Base-by-base conservation (phyloP, 2,329 filamentous ascomycete genomes). In the Gremmenia infestans region DNA sequence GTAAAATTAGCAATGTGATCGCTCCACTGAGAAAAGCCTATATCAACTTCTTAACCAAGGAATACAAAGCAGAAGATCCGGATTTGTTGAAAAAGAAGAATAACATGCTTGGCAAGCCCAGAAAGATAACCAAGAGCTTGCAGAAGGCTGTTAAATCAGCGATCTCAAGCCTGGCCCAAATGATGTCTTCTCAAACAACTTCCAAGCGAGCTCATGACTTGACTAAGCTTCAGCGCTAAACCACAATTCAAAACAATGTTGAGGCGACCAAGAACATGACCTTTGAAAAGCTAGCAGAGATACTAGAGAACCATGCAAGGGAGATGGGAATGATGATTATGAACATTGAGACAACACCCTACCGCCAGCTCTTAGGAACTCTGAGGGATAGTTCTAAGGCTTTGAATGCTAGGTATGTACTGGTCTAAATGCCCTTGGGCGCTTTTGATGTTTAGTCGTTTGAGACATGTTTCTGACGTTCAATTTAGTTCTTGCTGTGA, bases 201-300 rank as follows among this genome's bases (percentile, higher is more conserved):
- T 67, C 65, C 8, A 68, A 66, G 55, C 52, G 65, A 51, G 66
- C 63, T 17, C 62, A 68, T 40, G 65, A 68, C 46, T 39, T 67
- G n/a, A 62, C 67, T 36, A 59, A 64, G 55, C 56, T 68, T 17
- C 40, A 61, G 22, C 65, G 65, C 9, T 65, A 68, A 49, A 55
- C 61, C 9, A 54, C 62, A 35, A 67, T 68, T 25, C 61, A 65
- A 36, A 54, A 52, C 12, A 68, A 68, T 53, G 58, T 68, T 2
- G 63, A 65, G 12, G 63, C 63, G 1, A 56, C 48, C 7, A 64
- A 65, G 40, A 52, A 48, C 39, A 67, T 65, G 63, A 64, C 61
- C 22, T 65, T 59, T 17, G 60, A 64, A 6, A 60, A 50, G 17
- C 40, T 64, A 23, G 59, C 60, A 3, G 59, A 53, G 2, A 48